Percentiles rank a stretch among this genome's conserved stretches.
Evolutionary conservation across 176 grass and related monocot genomes (phyloP).

Genomic region (Puccinellia tenuiflora): DNA sequence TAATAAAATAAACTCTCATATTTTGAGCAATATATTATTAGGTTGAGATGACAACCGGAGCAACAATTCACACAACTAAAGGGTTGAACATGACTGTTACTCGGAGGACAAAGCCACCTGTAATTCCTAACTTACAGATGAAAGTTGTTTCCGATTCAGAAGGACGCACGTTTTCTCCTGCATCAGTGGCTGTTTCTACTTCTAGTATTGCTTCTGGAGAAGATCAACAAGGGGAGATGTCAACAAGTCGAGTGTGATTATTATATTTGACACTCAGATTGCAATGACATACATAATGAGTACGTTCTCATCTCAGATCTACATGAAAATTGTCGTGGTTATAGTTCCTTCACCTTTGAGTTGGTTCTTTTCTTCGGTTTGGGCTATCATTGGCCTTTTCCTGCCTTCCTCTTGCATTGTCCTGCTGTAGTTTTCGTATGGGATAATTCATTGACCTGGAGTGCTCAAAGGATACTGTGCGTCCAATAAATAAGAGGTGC

Average conservation of each 20-base stretch:
- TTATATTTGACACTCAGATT: not conserved
- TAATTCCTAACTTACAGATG: conserved; percentile 71
- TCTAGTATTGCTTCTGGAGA: conserved; percentile 39
- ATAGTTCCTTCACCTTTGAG: not conserved
- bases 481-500: not conserved
- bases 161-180: conserved; percentile 25
- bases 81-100: conserved; percentile 95
- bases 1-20: not conserved
- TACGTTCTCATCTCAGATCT: conserved; percentile 18
- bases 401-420: not conserved
- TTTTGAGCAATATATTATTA: conserved; percentile 23
- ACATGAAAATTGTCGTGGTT: not conserved
- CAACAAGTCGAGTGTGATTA: conserved; percentile 44
- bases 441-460: not conserved
- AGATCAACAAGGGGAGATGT: conserved; percentile 53
- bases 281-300: conserved; percentile 7
- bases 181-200: conserved; percentile 21
- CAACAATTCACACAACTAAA: conserved; percentile 87
- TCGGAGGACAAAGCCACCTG: conserved; percentile 52
- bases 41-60: conserved; percentile 97
- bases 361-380: not conserved
- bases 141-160: conserved; percentile 56
- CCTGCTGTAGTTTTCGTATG: not conserved
- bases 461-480: not conserved
- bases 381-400: not conserved